Conservation (phyloP, 1,284 basidiomycete genomes). For the Trichosporon sp. region DNA sequence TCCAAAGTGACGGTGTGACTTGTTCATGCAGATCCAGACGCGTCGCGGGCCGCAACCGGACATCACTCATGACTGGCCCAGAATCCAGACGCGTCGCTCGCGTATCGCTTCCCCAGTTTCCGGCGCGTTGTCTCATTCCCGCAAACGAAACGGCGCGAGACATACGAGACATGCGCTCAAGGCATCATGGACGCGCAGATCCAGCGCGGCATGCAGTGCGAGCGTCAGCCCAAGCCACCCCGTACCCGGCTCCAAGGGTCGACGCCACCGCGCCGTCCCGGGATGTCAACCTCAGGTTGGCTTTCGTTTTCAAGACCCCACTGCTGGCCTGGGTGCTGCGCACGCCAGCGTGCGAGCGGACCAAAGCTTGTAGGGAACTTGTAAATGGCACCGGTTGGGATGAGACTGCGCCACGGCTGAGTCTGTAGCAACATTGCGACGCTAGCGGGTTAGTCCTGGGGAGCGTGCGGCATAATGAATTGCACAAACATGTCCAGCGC, state of each 20-base stretch:
- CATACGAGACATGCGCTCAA: no score
- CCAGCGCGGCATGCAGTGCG: neutral
- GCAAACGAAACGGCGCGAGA: neutral
- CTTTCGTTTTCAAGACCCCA: neutral
- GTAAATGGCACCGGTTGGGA: no score
- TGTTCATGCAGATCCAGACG: constrained; percentile 3
- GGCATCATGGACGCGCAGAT: no score
- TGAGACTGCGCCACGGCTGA: neutral
- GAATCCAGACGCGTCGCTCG: neutral
- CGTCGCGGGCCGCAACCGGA: neutral
- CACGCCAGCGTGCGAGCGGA: neutral
- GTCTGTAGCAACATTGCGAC: neutral
- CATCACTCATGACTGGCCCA: neutral
- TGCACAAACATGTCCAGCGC: neutral
- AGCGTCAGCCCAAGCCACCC: neutral
- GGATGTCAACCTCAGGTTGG: neutral
- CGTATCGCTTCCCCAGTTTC: neutral
- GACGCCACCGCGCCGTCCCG: constrained; percentile 6
- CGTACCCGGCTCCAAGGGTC: neutral
- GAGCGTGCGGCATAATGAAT: neutral
- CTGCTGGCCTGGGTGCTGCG: neutral
- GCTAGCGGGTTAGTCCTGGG: neutral
- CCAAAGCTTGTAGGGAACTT: neutral
- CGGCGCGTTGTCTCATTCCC: neutral
- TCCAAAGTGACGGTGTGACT: neutral